Evolutionary conservation across 495 filamentous ascomycete species (phyloP).

Genomic region (Penicillium ochrochloron): DNA sequence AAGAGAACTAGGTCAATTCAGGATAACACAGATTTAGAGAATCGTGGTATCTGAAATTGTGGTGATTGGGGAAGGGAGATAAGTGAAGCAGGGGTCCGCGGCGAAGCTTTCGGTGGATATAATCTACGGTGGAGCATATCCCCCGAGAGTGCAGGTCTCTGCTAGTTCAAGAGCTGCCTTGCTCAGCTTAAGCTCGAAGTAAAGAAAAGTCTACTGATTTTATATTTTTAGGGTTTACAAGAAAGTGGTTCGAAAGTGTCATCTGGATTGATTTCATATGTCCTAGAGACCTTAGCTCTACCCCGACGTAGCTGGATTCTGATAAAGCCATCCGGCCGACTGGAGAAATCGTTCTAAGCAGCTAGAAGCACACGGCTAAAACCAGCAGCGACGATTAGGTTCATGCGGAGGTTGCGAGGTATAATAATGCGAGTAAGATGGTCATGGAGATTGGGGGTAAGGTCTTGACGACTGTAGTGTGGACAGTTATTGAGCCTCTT

Average conservation of each 20-base stretch:
- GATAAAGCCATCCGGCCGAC: not conserved
- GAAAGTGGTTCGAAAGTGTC: too few relatives aligned
- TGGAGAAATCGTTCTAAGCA: not conserved
- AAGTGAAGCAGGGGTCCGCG: conserved; percentile 5
- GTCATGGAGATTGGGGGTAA: too few relatives aligned
- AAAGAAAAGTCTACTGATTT: not conserved
- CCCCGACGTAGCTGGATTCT: not conserved
- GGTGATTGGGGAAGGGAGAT: not conserved
- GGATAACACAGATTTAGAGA: not conserved
- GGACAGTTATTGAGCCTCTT: too few relatives aligned
- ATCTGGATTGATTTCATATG: not conserved
- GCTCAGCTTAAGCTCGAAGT: not conserved
- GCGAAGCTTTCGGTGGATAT: conserved; percentile 28
- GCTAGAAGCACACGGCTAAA: not conserved
- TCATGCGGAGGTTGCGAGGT: too few relatives aligned
- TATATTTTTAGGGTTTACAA: too few relatives aligned
- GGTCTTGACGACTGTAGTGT: too few relatives aligned
- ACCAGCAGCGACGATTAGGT: not conserved
- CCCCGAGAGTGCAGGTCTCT: conserved; percentile 28
- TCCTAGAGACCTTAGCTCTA: not conserved
- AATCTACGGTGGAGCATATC: conserved; percentile 39
- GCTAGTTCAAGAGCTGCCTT: not conserved
- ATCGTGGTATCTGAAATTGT: not conserved
- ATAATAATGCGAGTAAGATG: too few relatives aligned
- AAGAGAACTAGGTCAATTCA: not conserved